Evolutionary conservation across 768 basidiomycete genomes (phyloP), one percentile per base, ranked within the genome.

Genomic region (Lactarius deliciosus): DNA sequence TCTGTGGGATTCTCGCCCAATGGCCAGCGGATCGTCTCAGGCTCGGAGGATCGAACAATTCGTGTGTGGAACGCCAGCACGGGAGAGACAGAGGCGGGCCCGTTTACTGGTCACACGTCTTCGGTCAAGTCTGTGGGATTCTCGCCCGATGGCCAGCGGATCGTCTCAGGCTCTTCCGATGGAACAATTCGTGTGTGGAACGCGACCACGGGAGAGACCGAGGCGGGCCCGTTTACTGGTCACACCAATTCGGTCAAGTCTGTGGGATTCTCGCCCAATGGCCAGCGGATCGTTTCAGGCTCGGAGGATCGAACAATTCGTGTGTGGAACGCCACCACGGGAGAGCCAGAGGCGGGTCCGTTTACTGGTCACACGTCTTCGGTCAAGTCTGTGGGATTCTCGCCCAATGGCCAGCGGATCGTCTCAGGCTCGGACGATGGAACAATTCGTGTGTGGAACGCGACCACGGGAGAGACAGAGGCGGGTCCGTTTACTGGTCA

Each of bases 81-180:
- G 9, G 43, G 43, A 45, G 20, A 45, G 43, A 9, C 7, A n/a
- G 43, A 9, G 20, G 43, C 9, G 3, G 20, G 43, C 9, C 43
- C 20, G 3, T n/a, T 45, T n/a, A 45, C 43, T n/a, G 43, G 20
- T 8, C 43, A 45, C 43, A 45, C 20, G 8, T 0, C 0, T 8
- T 20, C 0, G 18, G 43, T 45, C 43, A 8, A 3, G 20, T 45
- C 43, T 45, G 43, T 45, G 43, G 43, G 20, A 45, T 45, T 45
- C 43, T 45, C 43, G 8, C 43, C 43, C 20, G 43, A 45, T 45
- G 43, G 43, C 20, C 43, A 53, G 18, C 38, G 40, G 18, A 61
- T 61, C 61, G 68, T 36, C 18, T 69, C 43, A 40, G 68, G 65
- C 30, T 28, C 45, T 22, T 1, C 9, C 25, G 43, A 45, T n/a